Evolutionary conservation across 768 basidiomycete species (phyloP).

Genomic region (Russula emetica): DNA sequence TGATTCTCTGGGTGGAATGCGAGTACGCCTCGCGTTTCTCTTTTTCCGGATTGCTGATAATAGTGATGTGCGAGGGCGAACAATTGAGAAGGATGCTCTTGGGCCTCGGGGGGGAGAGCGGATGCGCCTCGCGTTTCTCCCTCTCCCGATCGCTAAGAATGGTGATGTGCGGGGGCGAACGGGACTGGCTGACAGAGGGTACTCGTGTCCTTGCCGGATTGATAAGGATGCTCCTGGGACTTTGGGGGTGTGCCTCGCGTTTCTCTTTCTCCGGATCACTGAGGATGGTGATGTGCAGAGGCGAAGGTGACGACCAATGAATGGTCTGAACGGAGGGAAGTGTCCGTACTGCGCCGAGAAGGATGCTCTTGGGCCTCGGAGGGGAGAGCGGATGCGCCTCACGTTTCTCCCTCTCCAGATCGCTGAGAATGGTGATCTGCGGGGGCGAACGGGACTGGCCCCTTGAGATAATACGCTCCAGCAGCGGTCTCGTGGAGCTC

Average conservation of each 20-base stretch:
- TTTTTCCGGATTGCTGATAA: not conserved
- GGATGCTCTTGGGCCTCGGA: too few relatives aligned
- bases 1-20: not conserved
- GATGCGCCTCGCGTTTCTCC: too few relatives aligned
- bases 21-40: not conserved
- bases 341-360: too few relatives aligned
- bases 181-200: not conserved
- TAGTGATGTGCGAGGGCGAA: not conserved
- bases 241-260: too few relatives aligned
- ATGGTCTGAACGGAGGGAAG: too few relatives aligned
- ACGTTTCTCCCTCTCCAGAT: not conserved
- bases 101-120: too few relatives aligned
- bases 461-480: not conserved
- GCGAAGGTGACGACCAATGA: too few relatives aligned
- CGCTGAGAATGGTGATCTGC: constrained; percentile 4
- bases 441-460: not conserved
- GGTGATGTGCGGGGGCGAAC: not conserved
- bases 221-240: not conserved
- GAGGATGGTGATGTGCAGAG: not conserved
- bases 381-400: too few relatives aligned
- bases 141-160: constrained; percentile 6
- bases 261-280: not conserved
- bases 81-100: too few relatives aligned
- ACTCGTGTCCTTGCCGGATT: not conserved
- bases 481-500: not conserved